Evolutionary conservation across 2,329 filamentous ascomycete genomes (phyloP), one percentile per base, ranked within the genome.

Genomic region (Chrysoporthe austroafricana): DNA sequence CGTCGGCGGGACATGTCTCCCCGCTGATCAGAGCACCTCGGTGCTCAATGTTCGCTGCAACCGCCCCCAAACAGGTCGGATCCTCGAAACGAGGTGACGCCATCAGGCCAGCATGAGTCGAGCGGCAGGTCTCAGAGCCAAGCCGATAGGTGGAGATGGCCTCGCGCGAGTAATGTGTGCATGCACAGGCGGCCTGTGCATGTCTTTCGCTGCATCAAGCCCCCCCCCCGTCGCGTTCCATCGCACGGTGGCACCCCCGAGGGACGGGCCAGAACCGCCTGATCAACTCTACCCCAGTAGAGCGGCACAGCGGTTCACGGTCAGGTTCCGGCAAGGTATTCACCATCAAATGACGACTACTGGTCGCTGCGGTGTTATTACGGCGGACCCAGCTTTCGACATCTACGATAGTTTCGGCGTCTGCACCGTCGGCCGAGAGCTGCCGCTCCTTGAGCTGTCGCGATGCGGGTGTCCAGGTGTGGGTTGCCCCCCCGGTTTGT

Each of bases 341-440:
- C 26, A 26, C 26, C 26, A 26, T 26, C 26, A 26, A 26, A 26
- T 26, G 26, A 26, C n/a, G 18, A 6, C 16, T 57, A 39, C 54
- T 7, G 54, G n/a, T 60, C 32, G 39, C 57, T 18, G 39, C 57
- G 57, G 57, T 36, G 57, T 60, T 14, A 60, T 60, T 60, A 60
- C 57, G 57, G 57, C 39, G 57, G 3, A 60, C 44, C 21, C 54
- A 58, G 34, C 36, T 9, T 58, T 13, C 5, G 32, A 58, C 32
- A 21, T 21, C 39, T 34, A 21, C 16, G n/a, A 39, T 39, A 42
- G 16, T n/a, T 9, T 32, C 16, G 50, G 11, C 32, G 11, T 52
- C 26, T 54, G 50, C 26, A 32, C 50, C 54, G 18, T 16, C 54
- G 34, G 60, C 60, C 21, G 60, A 50, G 26, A 50, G 16, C 13